Evolutionary conservation across 306 rosid genomes (phyloP), one percentile per base, ranked within the genome.

Genomic region (Quercus ilex): DNA sequence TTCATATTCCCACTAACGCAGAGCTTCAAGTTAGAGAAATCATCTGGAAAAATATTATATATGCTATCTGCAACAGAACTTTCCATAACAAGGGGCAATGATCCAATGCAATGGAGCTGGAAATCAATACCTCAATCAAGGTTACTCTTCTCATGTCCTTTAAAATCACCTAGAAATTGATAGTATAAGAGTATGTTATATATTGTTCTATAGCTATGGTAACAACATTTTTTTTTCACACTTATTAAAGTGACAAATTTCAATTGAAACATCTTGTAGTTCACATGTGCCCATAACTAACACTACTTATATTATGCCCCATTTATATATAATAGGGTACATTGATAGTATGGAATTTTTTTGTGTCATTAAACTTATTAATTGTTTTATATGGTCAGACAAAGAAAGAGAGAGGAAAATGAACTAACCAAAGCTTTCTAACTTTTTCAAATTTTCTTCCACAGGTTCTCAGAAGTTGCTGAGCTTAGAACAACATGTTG

Each of bases 71-170:
- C 94, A 69, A 85, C 82, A 63, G 94, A 87, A 60, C 73, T 92
- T 3, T 74, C 64, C 0, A 79, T 92, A 49, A 38, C 86, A 49
- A 72, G 91, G 92, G 75, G 88, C 76, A 55, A 38, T 2, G 85
- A 86, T 5, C 88, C 90, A 15, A 59, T 83, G 78, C 68, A 53
- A n/a, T 92, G 97, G 97, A 69, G 53, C 76, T 92, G 90, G 93
- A 90, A 70, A 80, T 26, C 64, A 6, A 33, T 26, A 21, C 81
- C 85, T 3, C 75, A 89, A 78, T 90, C 97, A 64, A 87, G 90
- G 91, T 84, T 46, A n/a, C 12, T 19, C 0, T 30, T 77, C 1
- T 19, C 7, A 53, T 52, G 1, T 4, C 31, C 3, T 26, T 65
- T 65, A 30, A 65, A 73, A 55, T 55, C 13, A 13, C 14, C n/a